Evolutionary conservation across 305 asterid genomes (phyloP), one percentile per base, ranked within the genome.

Genomic region (Fraxinus sp.): DNA sequence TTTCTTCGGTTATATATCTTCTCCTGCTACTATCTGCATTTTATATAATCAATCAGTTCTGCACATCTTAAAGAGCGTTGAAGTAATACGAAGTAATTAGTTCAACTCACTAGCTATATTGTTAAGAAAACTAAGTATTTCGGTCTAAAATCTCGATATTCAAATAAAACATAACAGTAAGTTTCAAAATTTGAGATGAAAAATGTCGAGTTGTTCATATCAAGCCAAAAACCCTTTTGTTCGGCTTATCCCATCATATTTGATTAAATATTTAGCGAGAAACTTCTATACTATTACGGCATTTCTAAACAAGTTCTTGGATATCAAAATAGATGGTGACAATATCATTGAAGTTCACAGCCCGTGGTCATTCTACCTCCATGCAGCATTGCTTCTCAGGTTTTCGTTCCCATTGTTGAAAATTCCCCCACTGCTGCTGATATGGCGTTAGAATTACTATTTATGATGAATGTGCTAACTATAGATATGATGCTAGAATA

Each of bases 1-100:
- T 87, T 70, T 90, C 92, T 68, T 84, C 86, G 2, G 89, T 72
- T 75, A 89, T 83, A 5, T 90, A 87, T 72, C 86, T 90, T 68
- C 85, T 77, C 83, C 79, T 85, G 88, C 93, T 83, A 26, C 88
- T 83, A 83, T 94, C 99, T 95, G 95, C 90, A 87, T 68, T 86
- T 79, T 82, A 59, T 74, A 70, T 46, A 39, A 57, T 79, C 41
- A 80, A 71, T 83, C 82, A 86, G 83, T 24, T 66, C 0, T 66
- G 18, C 30, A 20, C 0, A 8, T 72, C 46, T 18, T 22, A 5
- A 16, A 72, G 7, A 32, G 24, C 13, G 11, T 18, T 46, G 57
- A 46, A 46, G 57, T 0, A 43, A 43, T 43, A 72, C 41, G 14
- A 77, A 18, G 22, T 33, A 41, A 37, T 52, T 52, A 52, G 62